phyloP scores from a whole-genome alignment of 2,329 filamentous ascomycete genomes.

The Pochonia chlamydosporia region DNA sequence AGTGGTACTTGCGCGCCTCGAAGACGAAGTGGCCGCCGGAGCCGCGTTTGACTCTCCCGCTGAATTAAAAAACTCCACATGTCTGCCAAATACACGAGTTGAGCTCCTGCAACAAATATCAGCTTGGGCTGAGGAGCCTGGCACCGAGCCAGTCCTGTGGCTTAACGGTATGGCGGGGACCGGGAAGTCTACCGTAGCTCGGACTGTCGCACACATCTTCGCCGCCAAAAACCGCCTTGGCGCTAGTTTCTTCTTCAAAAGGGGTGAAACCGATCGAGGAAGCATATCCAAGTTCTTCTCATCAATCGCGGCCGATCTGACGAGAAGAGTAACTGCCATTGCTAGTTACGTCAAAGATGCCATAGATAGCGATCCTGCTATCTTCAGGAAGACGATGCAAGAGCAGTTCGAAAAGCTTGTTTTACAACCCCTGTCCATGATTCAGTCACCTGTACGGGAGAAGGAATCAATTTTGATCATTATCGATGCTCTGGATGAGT shows the following conservation, averaged over 20 bases:
- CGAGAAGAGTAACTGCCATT: slow-evolving; percentile 20
- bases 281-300: slow-evolving; percentile 30
- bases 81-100: slow-evolving; percentile 22
- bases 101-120: slow-evolving; percentile 20
- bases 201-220: slow-evolving; percentile 18
- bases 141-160: slow-evolving; percentile 26
- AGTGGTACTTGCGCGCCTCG: too few species aligned
- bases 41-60: slow-evolving; percentile 28
- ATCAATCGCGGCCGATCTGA: slow-evolving; percentile 31
- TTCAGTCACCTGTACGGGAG: neutral
- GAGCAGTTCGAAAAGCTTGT: slow-evolving; percentile 38
- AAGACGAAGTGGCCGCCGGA: slow-evolving; percentile 14
- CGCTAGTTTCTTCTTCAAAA: slow-evolving; percentile 41
- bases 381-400: slow-evolving; percentile 19
- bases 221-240: slow-evolving; percentile 14
- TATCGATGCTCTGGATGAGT: slow-evolving; percentile 28
- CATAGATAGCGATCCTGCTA: slow-evolving; percentile 23
- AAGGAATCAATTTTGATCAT: slow-evolving; percentile 19
- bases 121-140: slow-evolving; percentile 19
- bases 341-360: slow-evolving; percentile 18
- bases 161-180: slow-evolving; percentile 32
- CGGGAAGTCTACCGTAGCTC: slow-evolving; percentile 33
- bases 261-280: slow-evolving; percentile 31
- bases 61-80: slow-evolving; percentile 26
- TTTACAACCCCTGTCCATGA: slow-evolving; percentile 22